phyloP scores from a whole-genome alignment of 768 basidiomycete genomes.

The Leccinum aurantiacum region DNA sequence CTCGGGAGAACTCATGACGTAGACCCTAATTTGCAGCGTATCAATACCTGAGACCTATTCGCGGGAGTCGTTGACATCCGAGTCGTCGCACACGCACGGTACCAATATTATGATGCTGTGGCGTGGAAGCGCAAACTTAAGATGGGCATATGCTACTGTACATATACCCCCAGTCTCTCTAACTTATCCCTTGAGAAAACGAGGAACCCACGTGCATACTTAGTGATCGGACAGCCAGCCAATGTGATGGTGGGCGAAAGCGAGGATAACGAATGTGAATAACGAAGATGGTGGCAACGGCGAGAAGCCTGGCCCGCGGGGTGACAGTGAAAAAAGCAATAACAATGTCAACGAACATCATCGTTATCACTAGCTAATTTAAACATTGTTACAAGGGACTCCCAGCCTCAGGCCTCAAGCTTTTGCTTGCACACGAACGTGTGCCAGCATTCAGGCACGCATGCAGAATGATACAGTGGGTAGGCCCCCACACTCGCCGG shows the following conservation, averaged over 20 bases:
- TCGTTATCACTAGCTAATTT: too few relatives aligned
- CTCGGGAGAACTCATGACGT: neutral
- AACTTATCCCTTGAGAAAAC: neutral
- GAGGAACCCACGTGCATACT: neutral
- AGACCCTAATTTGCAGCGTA: neutral
- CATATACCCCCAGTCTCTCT: neutral
- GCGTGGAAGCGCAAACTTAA: neutral
- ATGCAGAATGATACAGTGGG: too few relatives aligned
- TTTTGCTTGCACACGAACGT: too few relatives aligned
- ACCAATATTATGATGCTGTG: neutral
- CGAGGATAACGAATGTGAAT: neutral
- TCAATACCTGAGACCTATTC: neutral
- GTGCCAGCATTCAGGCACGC: too few relatives aligned
- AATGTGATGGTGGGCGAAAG: neutral
- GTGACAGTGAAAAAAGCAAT: neutral
- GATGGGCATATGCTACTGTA: neutral
- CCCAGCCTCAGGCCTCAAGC: too few relatives aligned
- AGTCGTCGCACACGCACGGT: neutral
- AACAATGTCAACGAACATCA: neutral
- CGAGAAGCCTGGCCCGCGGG: neutral
- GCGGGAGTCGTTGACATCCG: neutral
- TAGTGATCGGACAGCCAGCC: neutral
- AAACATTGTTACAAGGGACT: too few relatives aligned
- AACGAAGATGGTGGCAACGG: neutral
- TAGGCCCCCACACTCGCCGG: too few relatives aligned